A percentile compares a stretch with the other conserved stretches of the same genome.
Conservation (phyloP, 2,329 filamentous ascomycete genomes). For the Celoporthe dispersa region DNA sequence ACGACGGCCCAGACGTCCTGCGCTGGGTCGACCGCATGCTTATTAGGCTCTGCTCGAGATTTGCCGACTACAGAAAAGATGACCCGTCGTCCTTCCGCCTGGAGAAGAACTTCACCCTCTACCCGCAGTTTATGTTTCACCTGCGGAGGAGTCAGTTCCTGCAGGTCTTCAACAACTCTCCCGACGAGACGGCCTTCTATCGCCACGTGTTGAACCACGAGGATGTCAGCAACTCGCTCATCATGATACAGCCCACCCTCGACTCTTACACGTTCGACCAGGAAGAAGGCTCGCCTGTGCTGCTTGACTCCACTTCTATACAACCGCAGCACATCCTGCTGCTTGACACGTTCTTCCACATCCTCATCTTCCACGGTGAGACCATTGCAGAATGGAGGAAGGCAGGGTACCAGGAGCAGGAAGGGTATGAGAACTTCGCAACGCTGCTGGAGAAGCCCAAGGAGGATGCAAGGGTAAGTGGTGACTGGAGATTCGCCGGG, state of each 20-base stretch:
- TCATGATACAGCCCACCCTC: slow-evolving; percentile 98
- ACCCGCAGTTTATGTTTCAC: slow-evolving; percentile 99
- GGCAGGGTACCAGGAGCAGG: slow-evolving; percentile 95
- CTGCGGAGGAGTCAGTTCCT: slow-evolving; percentile 95
- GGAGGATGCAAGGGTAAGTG: slow-evolving; percentile 89
- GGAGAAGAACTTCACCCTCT: slow-evolving; percentile 98
- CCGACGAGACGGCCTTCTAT: slow-evolving; percentile 99
- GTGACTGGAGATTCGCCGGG: too few relatives aligned
- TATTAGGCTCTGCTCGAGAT: slow-evolving; percentile 92
- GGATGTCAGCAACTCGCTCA: slow-evolving; percentile 92
- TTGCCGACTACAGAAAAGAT: slow-evolving; percentile 97
- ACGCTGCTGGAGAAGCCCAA: slow-evolving; percentile 88
- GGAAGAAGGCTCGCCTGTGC: slow-evolving; percentile 88
- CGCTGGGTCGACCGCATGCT: slow-evolving; percentile 99
- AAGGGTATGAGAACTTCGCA: slow-evolving; percentile 97
- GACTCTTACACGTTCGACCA: slow-evolving; percentile 98
- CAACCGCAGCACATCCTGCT: slow-evolving; percentile 92
- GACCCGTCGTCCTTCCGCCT: slow-evolving; percentile 95
- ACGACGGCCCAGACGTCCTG: slow-evolving; percentile 96
- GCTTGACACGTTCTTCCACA: slow-evolving; percentile 99
- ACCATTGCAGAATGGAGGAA: slow-evolving; percentile 98
- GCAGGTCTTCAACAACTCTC: slow-evolving; percentile 99
- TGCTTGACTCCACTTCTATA: slow-evolving; percentile 95
- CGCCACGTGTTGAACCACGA: slow-evolving; percentile 96
- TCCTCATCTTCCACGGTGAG: slow-evolving; percentile 98